These are phyloP conservation scores for Oryza longistaminata DNA, from an alignment of 176 grass and related monocot species.

Conservation along the genomic window DNA sequence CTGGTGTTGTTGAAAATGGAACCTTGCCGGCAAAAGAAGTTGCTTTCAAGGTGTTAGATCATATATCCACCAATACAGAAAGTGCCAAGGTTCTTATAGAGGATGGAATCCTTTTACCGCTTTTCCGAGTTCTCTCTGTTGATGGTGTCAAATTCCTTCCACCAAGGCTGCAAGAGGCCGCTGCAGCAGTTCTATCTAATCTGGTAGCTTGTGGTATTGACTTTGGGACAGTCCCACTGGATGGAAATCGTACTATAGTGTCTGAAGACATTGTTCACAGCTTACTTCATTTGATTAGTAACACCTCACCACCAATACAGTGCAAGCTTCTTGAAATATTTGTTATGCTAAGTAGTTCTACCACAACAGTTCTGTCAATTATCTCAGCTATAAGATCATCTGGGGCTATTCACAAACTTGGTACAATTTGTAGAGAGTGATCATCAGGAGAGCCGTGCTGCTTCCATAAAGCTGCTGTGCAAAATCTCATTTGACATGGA, in stretches of 20 bases:
- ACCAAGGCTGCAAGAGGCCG: constrained; percentile 66
- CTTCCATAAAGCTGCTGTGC: constrained; percentile 60
- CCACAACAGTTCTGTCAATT: constrained; percentile 49
- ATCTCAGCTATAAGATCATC: constrained; percentile 67
- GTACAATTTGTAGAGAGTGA: constrained; percentile 74
- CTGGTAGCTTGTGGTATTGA: constrained; percentile 59
- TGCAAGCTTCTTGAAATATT: constrained; percentile 71
- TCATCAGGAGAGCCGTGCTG: constrained; percentile 54
- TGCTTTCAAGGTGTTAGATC: constrained; percentile 65
- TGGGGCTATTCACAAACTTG: constrained; percentile 71
- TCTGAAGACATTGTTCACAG: constrained; percentile 69
- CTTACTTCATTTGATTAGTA: constrained; percentile 76
- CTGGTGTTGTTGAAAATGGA: constrained; percentile 56
- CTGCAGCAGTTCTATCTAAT: constrained; percentile 65
- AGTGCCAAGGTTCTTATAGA: constrained; percentile 69
- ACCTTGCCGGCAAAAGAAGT: constrained; percentile 62
- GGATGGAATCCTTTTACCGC: constrained; percentile 51
- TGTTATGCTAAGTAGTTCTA: constrained; percentile 45
- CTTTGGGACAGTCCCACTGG: constrained; percentile 49
- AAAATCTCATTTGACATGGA: constrained; percentile 65
- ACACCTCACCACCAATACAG: constrained; percentile 69
- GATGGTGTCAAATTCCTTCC: constrained; percentile 58
- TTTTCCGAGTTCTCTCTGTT: constrained; percentile 60
- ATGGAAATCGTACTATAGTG: constrained; percentile 55
- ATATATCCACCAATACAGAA: constrained; percentile 64